Conservation (phyloP, 768 basidiomycete species). For the Tylopilus vinaceipallidus region DNA sequence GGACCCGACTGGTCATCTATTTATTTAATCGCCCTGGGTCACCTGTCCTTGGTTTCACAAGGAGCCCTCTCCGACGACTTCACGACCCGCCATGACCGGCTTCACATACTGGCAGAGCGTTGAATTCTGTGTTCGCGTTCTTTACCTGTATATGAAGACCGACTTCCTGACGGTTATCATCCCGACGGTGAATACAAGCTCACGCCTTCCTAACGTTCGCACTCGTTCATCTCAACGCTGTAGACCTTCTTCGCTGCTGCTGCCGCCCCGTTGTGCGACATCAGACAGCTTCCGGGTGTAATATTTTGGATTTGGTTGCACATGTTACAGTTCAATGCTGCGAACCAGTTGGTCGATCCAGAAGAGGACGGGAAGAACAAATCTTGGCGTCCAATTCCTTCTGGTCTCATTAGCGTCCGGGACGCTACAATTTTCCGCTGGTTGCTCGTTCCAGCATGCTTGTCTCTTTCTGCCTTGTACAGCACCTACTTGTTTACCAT, state of each 20-base stretch:
- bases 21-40: slow-evolving; percentile 21
- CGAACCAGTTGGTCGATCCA: slow-evolving; percentile 41
- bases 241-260: slow-evolving; percentile 36
- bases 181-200: slow-evolving; percentile 20
- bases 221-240: background rate
- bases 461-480: slow-evolving; percentile 35
- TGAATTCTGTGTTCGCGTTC: slow-evolving; percentile 9
- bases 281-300: slow-evolving; percentile 24
- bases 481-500: slow-evolving; percentile 33
- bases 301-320: slow-evolving; percentile 48
- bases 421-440: slow-evolving; percentile 39
- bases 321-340: slow-evolving; percentile 42
- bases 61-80: slow-evolving; percentile 9
- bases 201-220: background rate
- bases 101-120: slow-evolving; percentile 12
- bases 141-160: slow-evolving; percentile 26
- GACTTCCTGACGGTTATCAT: slow-evolving; percentile 28
- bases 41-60: background rate
- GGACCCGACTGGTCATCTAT: slow-evolving; percentile 14
- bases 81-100: slow-evolving; percentile 23
- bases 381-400: slow-evolving; percentile 44
- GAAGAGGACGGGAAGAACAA: slow-evolving; percentile 46
- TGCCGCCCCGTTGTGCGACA: slow-evolving; percentile 32
- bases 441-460: slow-evolving; percentile 35
- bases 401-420: slow-evolving; percentile 39